Base-by-base conservation (phyloP, 2,329 filamentous ascomycete genomes). In the Ramichloridium luteum region DNA sequence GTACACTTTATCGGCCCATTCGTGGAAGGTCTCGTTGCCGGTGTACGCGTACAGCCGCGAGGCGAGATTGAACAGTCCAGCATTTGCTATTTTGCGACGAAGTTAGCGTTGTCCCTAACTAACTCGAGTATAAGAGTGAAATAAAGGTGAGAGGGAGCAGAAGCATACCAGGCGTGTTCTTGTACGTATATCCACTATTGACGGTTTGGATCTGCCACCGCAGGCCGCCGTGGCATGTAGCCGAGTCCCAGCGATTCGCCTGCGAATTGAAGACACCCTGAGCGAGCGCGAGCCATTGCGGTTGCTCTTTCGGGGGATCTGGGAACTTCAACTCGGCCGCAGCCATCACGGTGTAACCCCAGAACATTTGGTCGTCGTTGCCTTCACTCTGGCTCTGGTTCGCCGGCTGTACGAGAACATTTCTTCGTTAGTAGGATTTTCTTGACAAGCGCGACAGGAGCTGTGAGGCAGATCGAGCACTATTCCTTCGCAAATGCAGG, bases 71-170 rank as follows among this genome's bases (percentile, higher is more conserved):
- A 69, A 68, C 42, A 67, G 62, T 27, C 61, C 59, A 13, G 62
- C 65, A 36, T 69, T 68, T 5, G 63, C 20, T 23, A 23, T 8
- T 8, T 8, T 8, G 20, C 63, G 29, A 67, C 64, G 13, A n/a
- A 23, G 20, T 23, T n/a, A 23, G 59, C 57, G 43, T 62, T 64
- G 30, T 37, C 37, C 22, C n/a, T n/a, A 23, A 23, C 9, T 9
- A 23, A 23, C n/a, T 23, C 9, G 20, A 9, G 35, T 71, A 58
- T 82, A 81, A 59, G 77, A 80, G 6, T 70, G 65, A 58, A 76
- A 83, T 37, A 86, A 78, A 58, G 88, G 9, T 27, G 50, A 85
- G 71, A 39, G 75, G 75, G 47, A 86, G 74, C n/a, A 8, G 20
- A 23, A 8, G 20, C 20, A 8, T 8, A 23, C 20, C 38, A 2